phyloP scores from a whole-genome alignment of 106 monocot genomes.

The Phalaenopsis aphrodite region DNA sequence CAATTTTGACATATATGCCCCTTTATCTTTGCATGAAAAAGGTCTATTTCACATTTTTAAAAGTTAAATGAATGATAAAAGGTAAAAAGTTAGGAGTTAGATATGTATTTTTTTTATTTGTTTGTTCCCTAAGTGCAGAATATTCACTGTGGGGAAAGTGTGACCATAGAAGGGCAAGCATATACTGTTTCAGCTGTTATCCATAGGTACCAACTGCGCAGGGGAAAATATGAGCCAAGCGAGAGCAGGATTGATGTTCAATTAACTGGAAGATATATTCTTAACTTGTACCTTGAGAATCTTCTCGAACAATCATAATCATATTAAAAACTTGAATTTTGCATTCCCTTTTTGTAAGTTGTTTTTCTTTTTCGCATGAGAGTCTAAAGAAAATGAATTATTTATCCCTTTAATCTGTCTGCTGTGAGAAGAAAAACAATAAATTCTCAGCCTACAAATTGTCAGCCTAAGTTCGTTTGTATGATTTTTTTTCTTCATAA shows the following conservation, averaged over 20 bases:
- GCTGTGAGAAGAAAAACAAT: too few relatives aligned
- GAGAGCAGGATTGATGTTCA: conserved; percentile 89
- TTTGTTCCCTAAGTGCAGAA: conserved; percentile 29
- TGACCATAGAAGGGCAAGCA: conserved; percentile 77
- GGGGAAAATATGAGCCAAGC: conserved; percentile 83
- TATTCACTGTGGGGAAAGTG: conserved; percentile 84
- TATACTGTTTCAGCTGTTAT: conserved; percentile 79
- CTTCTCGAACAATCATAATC: conserved; percentile 61
- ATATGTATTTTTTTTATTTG: neutral
- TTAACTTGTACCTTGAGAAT: conserved; percentile 76
- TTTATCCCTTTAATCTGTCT: too few relatives aligned
- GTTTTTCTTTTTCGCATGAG: neutral
- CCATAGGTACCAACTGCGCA: conserved; percentile 80
- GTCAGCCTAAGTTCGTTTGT: too few relatives aligned
- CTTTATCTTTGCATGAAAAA: too few relatives aligned
- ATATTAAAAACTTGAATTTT: neutral
- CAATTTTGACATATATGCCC: too few relatives aligned
- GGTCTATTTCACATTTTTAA: too few relatives aligned
- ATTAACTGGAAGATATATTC: conserved; percentile 82
- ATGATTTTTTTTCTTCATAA: too few relatives aligned
- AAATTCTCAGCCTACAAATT: too few relatives aligned
- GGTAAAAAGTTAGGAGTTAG: too few relatives aligned
- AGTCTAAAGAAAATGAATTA: neutral
- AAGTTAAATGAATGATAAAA: too few relatives aligned
- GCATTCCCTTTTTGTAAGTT: neutral